Percentiles rank a stretch among this genome's conserved stretches.
phyloP scores from a whole-genome alignment of 306 rosid species.

The Gastrolobium bilobum region DNA sequence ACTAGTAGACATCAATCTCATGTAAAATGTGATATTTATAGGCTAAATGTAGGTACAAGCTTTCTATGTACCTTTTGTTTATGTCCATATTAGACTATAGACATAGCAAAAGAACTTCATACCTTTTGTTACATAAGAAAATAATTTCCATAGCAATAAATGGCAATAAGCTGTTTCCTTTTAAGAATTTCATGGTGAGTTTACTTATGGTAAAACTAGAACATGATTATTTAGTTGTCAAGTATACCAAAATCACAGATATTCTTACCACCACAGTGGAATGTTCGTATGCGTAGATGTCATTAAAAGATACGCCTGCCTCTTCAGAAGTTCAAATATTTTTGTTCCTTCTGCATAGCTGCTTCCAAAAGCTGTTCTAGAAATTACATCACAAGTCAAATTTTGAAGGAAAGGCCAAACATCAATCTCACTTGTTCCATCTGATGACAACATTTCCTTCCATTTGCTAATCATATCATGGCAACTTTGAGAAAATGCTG shows the following conservation, averaged over 20 bases:
- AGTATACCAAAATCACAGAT: neutral
- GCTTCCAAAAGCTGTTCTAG: neutral
- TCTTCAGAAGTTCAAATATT: conserved; percentile 20
- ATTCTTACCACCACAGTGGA: conserved; percentile 49
- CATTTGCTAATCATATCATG: conserved; percentile 25
- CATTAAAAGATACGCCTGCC: neutral
- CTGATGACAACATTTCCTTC: neutral
- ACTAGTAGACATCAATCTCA: neutral
- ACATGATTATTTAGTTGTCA: no score
- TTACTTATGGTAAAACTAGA: neutral
- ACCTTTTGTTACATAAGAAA: neutral
- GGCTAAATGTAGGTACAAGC: neutral
- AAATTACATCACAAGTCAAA: conserved; percentile 6
- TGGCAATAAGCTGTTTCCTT: neutral
- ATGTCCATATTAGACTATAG: neutral
- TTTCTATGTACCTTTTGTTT: neutral
- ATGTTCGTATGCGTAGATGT: neutral
- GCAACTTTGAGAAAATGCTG: neutral
- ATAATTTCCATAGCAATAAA: neutral
- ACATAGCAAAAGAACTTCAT: neutral
- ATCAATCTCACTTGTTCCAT: conserved; percentile 24
- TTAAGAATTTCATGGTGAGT: neutral
- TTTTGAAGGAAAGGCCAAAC: conserved; percentile 26
- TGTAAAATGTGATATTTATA: neutral
- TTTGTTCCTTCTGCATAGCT: conserved; percentile 26